phyloP scores from a whole-genome alignment of 2,329 filamentous ascomycete genomes.

The Ophiocordyceps camponoti-leonardi region DNA sequence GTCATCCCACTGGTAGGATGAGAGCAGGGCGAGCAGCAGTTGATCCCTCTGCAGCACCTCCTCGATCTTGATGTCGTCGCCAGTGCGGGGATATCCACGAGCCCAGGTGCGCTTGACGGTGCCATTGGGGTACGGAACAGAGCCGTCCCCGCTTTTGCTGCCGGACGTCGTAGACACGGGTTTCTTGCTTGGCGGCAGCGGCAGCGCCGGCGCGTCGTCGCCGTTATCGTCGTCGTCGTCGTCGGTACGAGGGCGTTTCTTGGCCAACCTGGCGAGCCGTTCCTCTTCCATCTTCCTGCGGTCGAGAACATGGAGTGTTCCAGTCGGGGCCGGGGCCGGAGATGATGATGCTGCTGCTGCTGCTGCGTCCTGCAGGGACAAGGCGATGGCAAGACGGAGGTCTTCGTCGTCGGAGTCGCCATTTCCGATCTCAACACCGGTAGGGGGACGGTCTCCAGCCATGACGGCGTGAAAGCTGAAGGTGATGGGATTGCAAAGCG shows the following conservation, averaged over 20 bases:
- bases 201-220: no score
- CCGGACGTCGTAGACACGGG: not conserved
- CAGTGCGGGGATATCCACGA: constrained; percentile 37
- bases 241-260: constrained; percentile 25
- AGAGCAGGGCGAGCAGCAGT: constrained; percentile 63
- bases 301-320: constrained; percentile 39
- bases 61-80: constrained; percentile 71
- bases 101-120: constrained; percentile 71
- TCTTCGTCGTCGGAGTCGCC: constrained; percentile 38
- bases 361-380: constrained; percentile 28
- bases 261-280: constrained; percentile 50
- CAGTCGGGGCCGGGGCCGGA: not conserved
- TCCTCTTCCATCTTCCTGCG: constrained; percentile 76
- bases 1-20: constrained; percentile 74
- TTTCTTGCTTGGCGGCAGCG: constrained; percentile 11
- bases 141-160: not conserved
- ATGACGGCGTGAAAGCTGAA: not conserved
- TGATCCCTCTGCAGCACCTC: constrained; percentile 62
- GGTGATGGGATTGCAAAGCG: no score
- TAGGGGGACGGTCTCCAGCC: not conserved
- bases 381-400: constrained; percentile 40
- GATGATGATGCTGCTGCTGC: not conserved
- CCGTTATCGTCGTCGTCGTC: constrained; percentile 6
- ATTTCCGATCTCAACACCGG: constrained; percentile 10
- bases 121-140: constrained; percentile 34